phyloP scores from a whole-genome alignment of 805 yeast species.

The Metschnikowia peoriensis region DNA sequence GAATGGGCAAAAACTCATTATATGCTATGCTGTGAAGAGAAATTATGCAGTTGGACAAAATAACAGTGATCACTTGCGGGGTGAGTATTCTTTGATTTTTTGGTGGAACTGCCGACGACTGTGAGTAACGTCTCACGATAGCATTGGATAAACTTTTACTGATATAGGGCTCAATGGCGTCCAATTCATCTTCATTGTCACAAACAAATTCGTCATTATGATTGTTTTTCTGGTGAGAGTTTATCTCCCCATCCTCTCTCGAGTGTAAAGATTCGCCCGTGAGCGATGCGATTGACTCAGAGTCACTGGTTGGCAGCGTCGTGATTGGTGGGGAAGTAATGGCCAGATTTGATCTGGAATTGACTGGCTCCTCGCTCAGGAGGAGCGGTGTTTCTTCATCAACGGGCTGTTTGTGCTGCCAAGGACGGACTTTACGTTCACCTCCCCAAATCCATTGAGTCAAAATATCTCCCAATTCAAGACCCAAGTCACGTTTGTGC shows the following conservation, averaged over 20 bases:
- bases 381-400: conserved; percentile 12
- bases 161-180: conserved; percentile 8
- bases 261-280: neutral
- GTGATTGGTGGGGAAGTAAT: neutral
- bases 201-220: neutral
- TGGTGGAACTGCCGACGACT: conserved; percentile 5
- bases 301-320: neutral
- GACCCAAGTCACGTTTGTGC: conserved; percentile 42
- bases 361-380: neutral
- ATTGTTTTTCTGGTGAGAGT: neutral
- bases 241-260: no score
- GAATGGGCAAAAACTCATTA: conserved; percentile 38
- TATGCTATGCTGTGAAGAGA: conserved; percentile 33
- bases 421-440: conserved; percentile 20
- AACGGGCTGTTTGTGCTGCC: conserved; percentile 13
- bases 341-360: neutral
- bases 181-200: conserved; percentile 8
- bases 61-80: conserved; percentile 30
- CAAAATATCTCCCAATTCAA: conserved; percentile 43
- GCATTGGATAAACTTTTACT: conserved; percentile 13
- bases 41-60: conserved; percentile 33
- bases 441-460: conserved; percentile 18
- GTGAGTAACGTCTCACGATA: conserved; percentile 17
- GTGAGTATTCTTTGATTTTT: conserved; percentile 20
- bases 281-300: conserved; percentile 1